Evolutionary conservation across 805 yeast species (phyloP), one percentile per base, ranked within the genome.

Genomic region (Wickerhamomyces silvicola): DNA sequence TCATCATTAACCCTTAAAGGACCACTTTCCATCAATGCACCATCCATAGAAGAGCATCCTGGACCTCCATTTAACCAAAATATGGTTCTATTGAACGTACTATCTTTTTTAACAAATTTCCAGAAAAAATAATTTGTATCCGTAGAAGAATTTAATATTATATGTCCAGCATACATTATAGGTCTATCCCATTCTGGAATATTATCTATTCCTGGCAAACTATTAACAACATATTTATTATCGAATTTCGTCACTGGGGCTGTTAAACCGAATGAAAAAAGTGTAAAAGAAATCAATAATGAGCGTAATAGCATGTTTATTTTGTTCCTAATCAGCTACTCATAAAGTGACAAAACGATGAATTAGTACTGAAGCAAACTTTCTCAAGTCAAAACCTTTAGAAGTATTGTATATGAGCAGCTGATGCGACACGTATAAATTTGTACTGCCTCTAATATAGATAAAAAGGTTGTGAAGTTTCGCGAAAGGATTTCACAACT

Each of bases 41-140:
- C 98, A 58, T 92, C 98, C 92, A 90, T 77, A 1, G 97, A 87
- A 2, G 96, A 87, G 56, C 98, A 92, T 0, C 98, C 98, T 0
- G 98, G 98, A 0, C 98, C 98, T 24, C 98, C 98, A 55, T 92
- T 92, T 15, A 92, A 67, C 97, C 98, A 92, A 33, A 92, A 68
- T 7, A 81, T 68, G 15, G 82, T 66, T 40, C 67, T 68, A 42
- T 67, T 42, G 36, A 39, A 38, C 14, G 39, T 32, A 3, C 42
- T 20, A 7, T 38, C 22, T n/a, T 36, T 36, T 23, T 48, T 43
- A 9, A 29, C 17, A 35, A 50, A 51, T 30, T 43, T 46, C 56
- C 56, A 51, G 33, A 51, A 51, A 45, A 51, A 51, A 36, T 42
- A 46, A 25, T 37, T 41, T 8, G 53, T 48, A 2, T 43, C 41